Percentiles rank a stretch among this genome's conserved stretches.
These are phyloP conservation scores for Arachis stenosperma DNA, from an alignment of 306 rosid genomes.

Conservation along the genomic window DNA sequence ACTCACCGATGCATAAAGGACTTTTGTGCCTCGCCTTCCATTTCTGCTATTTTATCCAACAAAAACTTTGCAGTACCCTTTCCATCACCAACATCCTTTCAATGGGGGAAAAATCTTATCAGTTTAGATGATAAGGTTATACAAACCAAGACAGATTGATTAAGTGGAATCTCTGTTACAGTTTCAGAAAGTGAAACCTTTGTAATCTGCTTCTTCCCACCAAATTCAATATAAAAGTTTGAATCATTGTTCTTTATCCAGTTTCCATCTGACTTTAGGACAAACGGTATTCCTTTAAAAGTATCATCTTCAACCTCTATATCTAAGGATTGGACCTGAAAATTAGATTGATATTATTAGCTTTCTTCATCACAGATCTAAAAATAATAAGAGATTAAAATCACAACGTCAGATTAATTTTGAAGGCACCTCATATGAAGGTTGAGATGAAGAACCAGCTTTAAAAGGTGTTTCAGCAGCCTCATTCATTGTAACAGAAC, in stretches of 20 bases:
- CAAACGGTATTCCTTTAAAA: slow-evolving; percentile 84
- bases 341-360: slow-evolving; percentile 32
- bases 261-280: slow-evolving; percentile 62
- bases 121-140: slow-evolving; percentile 36
- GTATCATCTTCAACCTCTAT: slow-evolving; percentile 57
- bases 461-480: slow-evolving; percentile 69
- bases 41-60: slow-evolving; percentile 71
- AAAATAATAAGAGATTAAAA: slow-evolving; percentile 40
- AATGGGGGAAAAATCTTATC: slow-evolving; percentile 38
- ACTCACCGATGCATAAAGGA: slow-evolving; percentile 97
- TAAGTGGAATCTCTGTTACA: slow-evolving; percentile 31
- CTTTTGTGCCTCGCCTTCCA: slow-evolving; percentile 91
- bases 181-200: slow-evolving; percentile 62
- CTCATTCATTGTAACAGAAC: slow-evolving; percentile 66
- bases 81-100: slow-evolving; percentile 73
- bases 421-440: slow-evolving; percentile 57
- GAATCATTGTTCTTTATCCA: slow-evolving; percentile 95
- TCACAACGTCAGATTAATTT: slow-evolving; percentile 35
- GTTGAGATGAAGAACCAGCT: slow-evolving; percentile 49
- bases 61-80: slow-evolving; percentile 82
- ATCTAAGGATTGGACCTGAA: slow-evolving; percentile 66
- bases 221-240: slow-evolving; percentile 75
- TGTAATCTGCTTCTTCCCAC: slow-evolving; percentile 50
- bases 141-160: slow-evolving; percentile 28
- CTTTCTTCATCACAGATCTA: slow-evolving; percentile 23